These are phyloP conservation scores for Corymbia citriodora DNA, from an alignment of 441 rosid species.

Conservation along the genomic window DNA sequence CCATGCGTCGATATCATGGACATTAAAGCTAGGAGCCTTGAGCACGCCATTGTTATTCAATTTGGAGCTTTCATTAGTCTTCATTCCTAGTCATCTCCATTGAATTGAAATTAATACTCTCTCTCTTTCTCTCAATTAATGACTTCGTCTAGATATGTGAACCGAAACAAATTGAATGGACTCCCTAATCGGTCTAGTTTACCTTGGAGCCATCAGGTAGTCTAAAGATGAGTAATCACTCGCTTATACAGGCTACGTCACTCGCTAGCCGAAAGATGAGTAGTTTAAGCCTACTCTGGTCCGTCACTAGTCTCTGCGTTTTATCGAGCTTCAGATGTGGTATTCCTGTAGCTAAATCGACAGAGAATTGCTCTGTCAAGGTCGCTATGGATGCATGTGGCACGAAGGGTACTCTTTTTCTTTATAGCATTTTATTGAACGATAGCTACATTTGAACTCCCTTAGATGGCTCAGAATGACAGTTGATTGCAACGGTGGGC, in stretches of 20 bases:
- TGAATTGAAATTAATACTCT: neutral
- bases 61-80: neutral
- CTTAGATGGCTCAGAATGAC: neutral
- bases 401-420: neutral
- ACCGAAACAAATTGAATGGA: neutral
- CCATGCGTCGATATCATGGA: neutral
- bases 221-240: neutral
- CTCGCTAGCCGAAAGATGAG: neutral
- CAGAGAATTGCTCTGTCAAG: neutral
- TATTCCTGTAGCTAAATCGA: neutral
- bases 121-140: neutral
- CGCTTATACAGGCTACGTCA: neutral
- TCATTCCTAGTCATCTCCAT: neutral
- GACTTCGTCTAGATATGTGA: neutral
- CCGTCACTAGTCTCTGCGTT: neutral
- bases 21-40: neutral
- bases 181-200: neutral
- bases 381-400: neutral
- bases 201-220: neutral
- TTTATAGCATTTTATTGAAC: neutral
- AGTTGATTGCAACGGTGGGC: neutral
- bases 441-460: neutral
- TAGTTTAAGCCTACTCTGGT: neutral
- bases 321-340: neutral
- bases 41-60: neutral